phyloP scores from a whole-genome alignment of 441 rosid species.

The Biscutella laevigata region DNA sequence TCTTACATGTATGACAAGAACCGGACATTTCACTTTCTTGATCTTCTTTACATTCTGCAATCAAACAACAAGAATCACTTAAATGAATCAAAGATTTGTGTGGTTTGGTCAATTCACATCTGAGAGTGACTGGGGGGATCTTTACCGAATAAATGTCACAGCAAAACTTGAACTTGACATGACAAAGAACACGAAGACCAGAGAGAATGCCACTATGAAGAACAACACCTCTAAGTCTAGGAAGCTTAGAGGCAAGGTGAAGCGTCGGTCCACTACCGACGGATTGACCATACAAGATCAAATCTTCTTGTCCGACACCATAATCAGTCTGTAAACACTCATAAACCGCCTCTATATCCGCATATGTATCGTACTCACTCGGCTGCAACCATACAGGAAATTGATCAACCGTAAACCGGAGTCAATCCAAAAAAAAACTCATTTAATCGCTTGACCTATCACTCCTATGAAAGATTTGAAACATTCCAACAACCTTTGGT shows the following conservation, averaged over 20 bases:
- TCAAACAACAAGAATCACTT: constrained; percentile 7
- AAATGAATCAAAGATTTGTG: not conserved
- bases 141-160: constrained; percentile 79
- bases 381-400: constrained; percentile 42
- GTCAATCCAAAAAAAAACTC: no score
- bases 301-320: constrained; percentile 84
- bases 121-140: no score
- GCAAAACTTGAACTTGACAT: constrained; percentile 76
- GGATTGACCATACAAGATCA: constrained; percentile 90
- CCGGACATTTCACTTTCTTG: constrained; percentile 80
- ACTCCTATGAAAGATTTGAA: no score
- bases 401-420: not conserved
- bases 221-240: constrained; percentile 91
- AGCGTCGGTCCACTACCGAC: constrained; percentile 96
- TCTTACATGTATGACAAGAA: constrained; percentile 89
- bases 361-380: constrained; percentile 81
- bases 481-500: no score
- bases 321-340: constrained; percentile 83
- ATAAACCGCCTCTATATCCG: constrained; percentile 95
- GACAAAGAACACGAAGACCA: constrained; percentile 97
- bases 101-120: not conserved
- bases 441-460: no score
- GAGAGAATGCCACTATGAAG: constrained; percentile 96
- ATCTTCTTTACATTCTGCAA: constrained; percentile 81
- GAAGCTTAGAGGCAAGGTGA: constrained; percentile 91